A percentile compares a stretch with the other conserved stretches of the same genome.
Conservation (phyloP, 2,329 filamentous ascomycete species). For the Aureobasidium sp. region DNA sequence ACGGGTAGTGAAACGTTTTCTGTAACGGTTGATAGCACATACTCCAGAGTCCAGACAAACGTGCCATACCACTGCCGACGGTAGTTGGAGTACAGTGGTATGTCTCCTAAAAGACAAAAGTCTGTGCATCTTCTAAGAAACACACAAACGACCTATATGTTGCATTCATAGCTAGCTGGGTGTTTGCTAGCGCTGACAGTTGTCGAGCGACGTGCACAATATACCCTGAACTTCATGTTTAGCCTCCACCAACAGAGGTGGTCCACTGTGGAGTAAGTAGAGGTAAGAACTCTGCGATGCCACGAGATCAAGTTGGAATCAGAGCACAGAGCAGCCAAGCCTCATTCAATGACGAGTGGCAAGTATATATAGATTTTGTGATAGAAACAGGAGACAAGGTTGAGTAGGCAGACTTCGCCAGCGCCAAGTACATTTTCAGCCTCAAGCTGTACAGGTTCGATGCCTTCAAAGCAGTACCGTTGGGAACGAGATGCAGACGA, state of each 20-base stretch:
- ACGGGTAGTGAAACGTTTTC: background rate
- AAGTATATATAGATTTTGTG: background rate
- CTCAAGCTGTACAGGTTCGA: background rate
- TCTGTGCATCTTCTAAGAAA: background rate
- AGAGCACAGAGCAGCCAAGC: background rate
- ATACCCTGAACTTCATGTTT: background rate
- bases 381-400: background rate
- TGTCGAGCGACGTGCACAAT: background rate
- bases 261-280: background rate
- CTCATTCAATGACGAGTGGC: background rate
- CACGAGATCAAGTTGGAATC: background rate
- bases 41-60: background rate
- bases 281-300: background rate
- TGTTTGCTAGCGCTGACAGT: background rate
- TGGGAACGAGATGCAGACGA: background rate
- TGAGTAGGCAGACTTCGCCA: background rate
- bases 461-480: background rate
- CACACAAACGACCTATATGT: background rate
- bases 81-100: background rate
- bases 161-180: background rate
- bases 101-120: background rate
- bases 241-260: background rate
- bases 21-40: slow-evolving; percentile 3
- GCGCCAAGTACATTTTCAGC: background rate
- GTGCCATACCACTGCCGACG: background rate